These are phyloP conservation scores for Eucalyptus marginata DNA, from an alignment of 345 rosid species.

Conservation along the genomic window DNA sequence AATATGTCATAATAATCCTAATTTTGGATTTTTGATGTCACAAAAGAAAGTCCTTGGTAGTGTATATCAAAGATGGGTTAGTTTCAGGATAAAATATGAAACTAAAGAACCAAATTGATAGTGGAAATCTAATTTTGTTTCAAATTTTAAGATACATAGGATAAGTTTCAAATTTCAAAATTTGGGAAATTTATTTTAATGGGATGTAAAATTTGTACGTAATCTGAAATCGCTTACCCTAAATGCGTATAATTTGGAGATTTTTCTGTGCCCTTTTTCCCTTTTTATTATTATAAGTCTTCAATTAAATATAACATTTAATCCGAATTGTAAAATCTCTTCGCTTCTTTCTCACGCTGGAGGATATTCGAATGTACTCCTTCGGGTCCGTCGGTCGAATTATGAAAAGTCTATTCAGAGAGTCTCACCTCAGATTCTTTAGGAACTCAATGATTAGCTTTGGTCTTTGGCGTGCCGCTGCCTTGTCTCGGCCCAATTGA, in stretches of 20 bases:
- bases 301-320: too few relatives aligned
- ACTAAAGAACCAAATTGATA: rapidly evolving
- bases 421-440: background rate
- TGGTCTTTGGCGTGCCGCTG: background rate
- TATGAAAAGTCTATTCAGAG: background rate
- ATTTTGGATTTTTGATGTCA: too few relatives aligned
- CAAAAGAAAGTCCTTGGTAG: too few relatives aligned
- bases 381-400: background rate
- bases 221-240: rapidly evolving
- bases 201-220: too few relatives aligned
- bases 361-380: background rate
- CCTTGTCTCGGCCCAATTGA: background rate
- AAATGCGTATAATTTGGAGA: too few relatives aligned
- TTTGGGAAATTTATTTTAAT: too few relatives aligned
- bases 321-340: background rate
- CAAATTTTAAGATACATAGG: rapidly evolving
- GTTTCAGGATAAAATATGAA: too few relatives aligned
- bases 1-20: too few relatives aligned
- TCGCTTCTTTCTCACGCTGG: background rate
- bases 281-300: too few relatives aligned
- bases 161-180: too few relatives aligned
- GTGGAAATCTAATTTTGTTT: too few relatives aligned
- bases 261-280: background rate
- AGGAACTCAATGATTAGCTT: background rate
- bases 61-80: rapidly evolving